Base-by-base conservation (phyloP, 495 filamentous ascomycete species). In the Evansstolkia leycettana region DNA sequence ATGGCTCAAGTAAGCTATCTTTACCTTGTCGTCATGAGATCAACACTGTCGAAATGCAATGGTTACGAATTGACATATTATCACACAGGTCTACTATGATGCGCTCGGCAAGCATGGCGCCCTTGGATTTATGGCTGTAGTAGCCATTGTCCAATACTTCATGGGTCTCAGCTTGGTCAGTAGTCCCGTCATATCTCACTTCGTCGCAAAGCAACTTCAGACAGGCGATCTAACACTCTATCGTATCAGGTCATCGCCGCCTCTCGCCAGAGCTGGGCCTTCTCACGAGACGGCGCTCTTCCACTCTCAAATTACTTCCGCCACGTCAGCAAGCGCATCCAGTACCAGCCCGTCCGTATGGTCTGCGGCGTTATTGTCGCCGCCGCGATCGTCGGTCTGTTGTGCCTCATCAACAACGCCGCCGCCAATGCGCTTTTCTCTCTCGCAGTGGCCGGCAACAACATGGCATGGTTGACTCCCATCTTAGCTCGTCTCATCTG, bases 401-500 rank as follows among this genome's bases (percentile, higher is more conserved):
- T 77, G 4, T 62, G 56, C 14, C 50, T 77, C 12, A 74, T 77
- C 46, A 66, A 66, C 12, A 58, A 57, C 1, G 69, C 71, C 3
- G 70, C 73, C 1, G 67, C 72, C 0, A 55, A 61, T 19, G 73
- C 73, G 5, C 60, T 77, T n/a, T 77, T 77, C 59, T 70, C 65
- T 12, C 62, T 77, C 7, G 67, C 67, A 5, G 67, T 75, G 16
- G 70, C 72, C 8, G 70, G 62, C 5, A 73, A 75, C 47, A 67
- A 76, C 41, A 40, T 77, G 2, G 71, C 73, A 1, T 80, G 71
- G 71, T 62, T 64, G 6, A 60, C 52, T 1, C 74, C 75, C 7
- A 77, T 80, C 34, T 54, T 76, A 15, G 66, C 68, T 37, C 66
- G 75, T 8, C 52, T 78, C 1, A 54, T 75, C 13, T 80, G 73